Percentiles rank a stretch among this genome's conserved stretches.
These are phyloP conservation scores for Moelleriella libera DNA, from an alignment of 2,329 filamentous ascomycete species.

Conservation along the genomic window DNA sequence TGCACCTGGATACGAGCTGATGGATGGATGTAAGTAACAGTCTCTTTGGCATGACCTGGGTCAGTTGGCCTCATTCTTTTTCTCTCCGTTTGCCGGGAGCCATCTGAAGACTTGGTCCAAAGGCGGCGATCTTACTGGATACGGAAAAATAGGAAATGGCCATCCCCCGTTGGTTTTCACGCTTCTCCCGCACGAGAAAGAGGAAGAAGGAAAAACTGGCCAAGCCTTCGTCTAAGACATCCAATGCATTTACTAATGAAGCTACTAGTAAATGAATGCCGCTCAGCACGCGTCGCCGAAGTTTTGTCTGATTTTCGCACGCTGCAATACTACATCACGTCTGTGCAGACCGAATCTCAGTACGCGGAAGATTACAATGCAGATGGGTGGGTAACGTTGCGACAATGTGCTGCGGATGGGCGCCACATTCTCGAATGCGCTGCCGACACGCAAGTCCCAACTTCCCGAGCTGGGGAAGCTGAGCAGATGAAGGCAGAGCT, in stretches of 20 bases:
- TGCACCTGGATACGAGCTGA: conserved; percentile 4
- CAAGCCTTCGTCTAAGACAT: too few species aligned
- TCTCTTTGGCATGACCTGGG: too few species aligned
- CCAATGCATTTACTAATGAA: not conserved
- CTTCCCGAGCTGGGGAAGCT: conserved; percentile 34
- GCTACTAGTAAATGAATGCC: conserved; percentile 42
- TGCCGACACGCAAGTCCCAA: conserved; percentile 45
- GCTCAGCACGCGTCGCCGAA: conserved; percentile 45
- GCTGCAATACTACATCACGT: conserved; percentile 48
- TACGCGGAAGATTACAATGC: conserved; percentile 47
- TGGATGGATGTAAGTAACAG: conserved; percentile 13
- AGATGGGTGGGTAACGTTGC: conserved; percentile 46
- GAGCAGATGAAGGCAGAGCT: conserved; percentile 50
- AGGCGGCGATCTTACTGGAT: too few species aligned
- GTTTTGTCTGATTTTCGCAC: conserved; percentile 47
- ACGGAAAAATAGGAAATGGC: too few species aligned
- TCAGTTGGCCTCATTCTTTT: not conserved
- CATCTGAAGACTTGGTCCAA: too few species aligned
- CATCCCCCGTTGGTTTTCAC: too few species aligned
- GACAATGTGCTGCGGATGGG: conserved; percentile 48
- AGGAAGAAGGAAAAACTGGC: not conserved
- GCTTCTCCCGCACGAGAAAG: too few species aligned
- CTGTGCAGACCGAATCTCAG: conserved; percentile 37
- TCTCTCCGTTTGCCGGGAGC: too few species aligned
- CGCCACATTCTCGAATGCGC: conserved; percentile 51